A percentile compares a stretch with the other conserved stretches of the same genome.
Evolutionary conservation across 2,329 filamentous ascomycete species (phyloP).

Genomic region (Ilyonectria robusta): DNA sequence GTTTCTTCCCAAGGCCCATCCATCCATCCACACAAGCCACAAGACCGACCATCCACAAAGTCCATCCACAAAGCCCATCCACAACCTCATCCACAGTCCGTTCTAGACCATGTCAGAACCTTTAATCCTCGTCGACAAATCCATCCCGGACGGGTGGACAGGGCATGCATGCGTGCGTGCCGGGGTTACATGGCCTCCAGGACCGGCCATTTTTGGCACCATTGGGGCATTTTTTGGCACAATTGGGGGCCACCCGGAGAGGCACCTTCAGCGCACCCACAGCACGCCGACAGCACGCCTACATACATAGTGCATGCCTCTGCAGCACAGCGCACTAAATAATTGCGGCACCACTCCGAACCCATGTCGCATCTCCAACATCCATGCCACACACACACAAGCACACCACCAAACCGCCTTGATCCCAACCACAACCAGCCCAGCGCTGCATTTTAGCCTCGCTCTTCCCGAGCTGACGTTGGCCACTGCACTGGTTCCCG

Average conservation of each 20-base stretch:
- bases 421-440: not conserved
- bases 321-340: no score
- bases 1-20: not conserved
- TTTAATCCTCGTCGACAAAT: not conserved
- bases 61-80: not conserved
- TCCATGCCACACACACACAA: not conserved
- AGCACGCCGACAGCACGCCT: not conserved
- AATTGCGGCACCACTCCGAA: not conserved
- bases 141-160: constrained; percentile 7
- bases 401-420: not conserved
- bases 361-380: not conserved
- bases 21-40: no score
- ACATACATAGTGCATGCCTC: no score
- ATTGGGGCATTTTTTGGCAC: not conserved
- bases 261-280: not conserved
- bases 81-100: not conserved
- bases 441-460: not conserved
- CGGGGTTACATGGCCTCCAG: not conserved
- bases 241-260: not conserved
- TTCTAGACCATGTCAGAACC: constrained; percentile 10
- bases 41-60: not conserved
- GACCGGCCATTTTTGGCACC: constrained; percentile 4
- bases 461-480: not conserved
- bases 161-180: constrained; percentile 1
- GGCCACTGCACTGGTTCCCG: not conserved